A percentile compares a stretch with the other conserved stretches of the same genome.
Conservation (phyloP, 441 rosid species). For the Populus hybrid region DNA sequence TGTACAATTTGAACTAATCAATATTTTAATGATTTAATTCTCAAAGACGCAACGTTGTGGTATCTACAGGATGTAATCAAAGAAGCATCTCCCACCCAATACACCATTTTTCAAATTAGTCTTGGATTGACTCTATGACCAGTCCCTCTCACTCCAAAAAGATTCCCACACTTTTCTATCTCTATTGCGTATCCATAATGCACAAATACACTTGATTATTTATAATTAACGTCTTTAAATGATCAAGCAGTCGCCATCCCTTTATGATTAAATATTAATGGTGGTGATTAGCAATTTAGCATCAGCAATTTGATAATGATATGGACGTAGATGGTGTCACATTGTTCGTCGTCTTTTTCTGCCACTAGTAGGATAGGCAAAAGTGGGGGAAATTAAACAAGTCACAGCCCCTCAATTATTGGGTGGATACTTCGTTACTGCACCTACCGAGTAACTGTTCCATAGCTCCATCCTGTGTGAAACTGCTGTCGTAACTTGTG, state of each 20-base stretch:
- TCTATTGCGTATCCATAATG: neutral
- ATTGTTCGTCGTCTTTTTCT: neutral
- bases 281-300: neutral
- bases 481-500: conserved; percentile 31
- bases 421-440: neutral
- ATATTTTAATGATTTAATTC: neutral
- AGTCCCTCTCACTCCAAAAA: conserved; percentile 22
- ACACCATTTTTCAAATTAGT: neutral
- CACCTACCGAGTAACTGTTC: neutral
- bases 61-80: neutral
- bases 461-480: conserved; percentile 12
- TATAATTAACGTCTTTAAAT: conserved; percentile 19
- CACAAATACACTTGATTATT: neutral
- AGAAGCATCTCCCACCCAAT: neutral
- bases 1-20: neutral
- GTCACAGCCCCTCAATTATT: neutral
- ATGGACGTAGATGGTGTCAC: neutral
- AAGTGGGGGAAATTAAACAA: neutral
- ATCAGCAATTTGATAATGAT: neutral
- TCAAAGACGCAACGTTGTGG: neutral
- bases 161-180: conserved; percentile 2
- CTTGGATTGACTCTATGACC: conserved; percentile 12
- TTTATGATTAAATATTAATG: conserved; percentile 5
- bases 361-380: conserved; percentile 1
- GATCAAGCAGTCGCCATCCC: conserved; percentile 23